phyloP scores from a whole-genome alignment of 306 rosid genomes.

The Geum urbanum region DNA sequence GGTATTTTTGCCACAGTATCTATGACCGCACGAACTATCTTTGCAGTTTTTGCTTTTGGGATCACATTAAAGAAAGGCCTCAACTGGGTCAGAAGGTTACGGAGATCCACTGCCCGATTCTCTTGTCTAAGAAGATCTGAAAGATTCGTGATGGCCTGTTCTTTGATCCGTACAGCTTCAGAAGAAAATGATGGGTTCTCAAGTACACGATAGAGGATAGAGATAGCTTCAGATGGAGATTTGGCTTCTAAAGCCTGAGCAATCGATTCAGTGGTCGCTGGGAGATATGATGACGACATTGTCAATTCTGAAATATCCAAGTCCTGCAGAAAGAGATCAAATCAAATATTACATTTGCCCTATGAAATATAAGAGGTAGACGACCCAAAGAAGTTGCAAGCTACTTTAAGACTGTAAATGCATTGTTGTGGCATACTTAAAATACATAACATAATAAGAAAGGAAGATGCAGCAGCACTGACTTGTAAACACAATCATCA shows the following conservation, averaged over 20 bases:
- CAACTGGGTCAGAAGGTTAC: conserved; percentile 35
- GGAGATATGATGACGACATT: conserved; percentile 49
- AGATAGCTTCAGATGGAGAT: conserved; percentile 47
- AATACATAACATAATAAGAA: too few relatives aligned
- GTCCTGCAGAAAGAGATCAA: too few relatives aligned
- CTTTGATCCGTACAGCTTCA: conserved; percentile 79
- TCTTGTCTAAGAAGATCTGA: conserved; percentile 67
- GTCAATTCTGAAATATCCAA: too few relatives aligned
- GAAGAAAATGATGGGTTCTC: conserved; percentile 76
- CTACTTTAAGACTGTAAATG: too few relatives aligned
- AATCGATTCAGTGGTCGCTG: conserved; percentile 71
- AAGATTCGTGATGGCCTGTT: conserved; percentile 72
- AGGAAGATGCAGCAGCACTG: too few relatives aligned
- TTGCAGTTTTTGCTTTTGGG: conserved; percentile 88
- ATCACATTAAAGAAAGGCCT: conserved; percentile 86
- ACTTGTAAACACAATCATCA: too few relatives aligned
- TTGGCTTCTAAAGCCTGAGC: conserved; percentile 67
- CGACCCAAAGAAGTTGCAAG: too few relatives aligned
- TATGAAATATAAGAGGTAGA: too few relatives aligned
- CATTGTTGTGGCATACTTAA: too few relatives aligned
- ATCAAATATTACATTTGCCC: too few relatives aligned
- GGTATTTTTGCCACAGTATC: too few relatives aligned
- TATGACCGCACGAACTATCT: conserved; percentile 49
- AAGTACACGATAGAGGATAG: conserved; percentile 37
- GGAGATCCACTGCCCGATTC: conserved; percentile 81